Evolutionary conservation across 2,329 filamentous ascomycete species (phyloP).

Genomic region (Cladophialophora psammophila): DNA sequence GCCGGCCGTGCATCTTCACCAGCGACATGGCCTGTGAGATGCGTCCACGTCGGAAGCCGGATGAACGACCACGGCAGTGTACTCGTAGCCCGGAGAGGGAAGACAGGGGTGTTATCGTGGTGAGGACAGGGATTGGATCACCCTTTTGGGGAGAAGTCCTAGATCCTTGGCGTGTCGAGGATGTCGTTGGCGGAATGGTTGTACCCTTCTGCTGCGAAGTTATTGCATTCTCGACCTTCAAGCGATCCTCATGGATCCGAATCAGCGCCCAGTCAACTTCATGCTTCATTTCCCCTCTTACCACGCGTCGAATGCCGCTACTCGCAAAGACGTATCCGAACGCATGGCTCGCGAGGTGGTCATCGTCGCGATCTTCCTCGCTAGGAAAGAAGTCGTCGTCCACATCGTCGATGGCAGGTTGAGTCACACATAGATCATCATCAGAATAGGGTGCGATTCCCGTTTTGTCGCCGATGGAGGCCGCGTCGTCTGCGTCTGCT

Average conservation of each 20-base stretch:
- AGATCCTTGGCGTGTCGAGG: conserved; percentile 35
- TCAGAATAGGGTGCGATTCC: conserved; percentile 54
- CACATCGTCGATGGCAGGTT: conserved; percentile 89
- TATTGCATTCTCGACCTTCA: conserved; percentile 76
- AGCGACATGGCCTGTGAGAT: conserved; percentile 80
- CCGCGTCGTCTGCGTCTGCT: conserved; percentile 56
- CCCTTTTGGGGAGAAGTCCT: not conserved
- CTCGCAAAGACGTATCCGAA: conserved; percentile 88
- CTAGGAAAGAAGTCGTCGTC: conserved; percentile 80
- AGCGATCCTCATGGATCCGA: conserved; percentile 74
- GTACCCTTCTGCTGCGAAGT: conserved; percentile 40
- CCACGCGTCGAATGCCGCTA: conserved; percentile 82
- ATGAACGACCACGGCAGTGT: conserved; percentile 87
- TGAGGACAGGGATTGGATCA: conserved; percentile 30
- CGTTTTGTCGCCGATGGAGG: conserved; percentile 71
- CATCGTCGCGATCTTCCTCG: conserved; percentile 75
- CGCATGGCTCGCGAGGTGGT: conserved; percentile 81
- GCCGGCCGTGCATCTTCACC: conserved; percentile 85
- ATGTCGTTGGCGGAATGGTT: conserved; percentile 36
- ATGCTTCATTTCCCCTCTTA: conserved; percentile 74
- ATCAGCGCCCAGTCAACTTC: conserved; percentile 97
- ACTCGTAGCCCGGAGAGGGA: conserved; percentile 78
- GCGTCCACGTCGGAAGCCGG: conserved; percentile 78
- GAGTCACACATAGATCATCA: conserved; percentile 84
- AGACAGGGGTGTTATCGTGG: conserved; percentile 64